A percentile compares a stretch with the other conserved stretches of the same genome.
phyloP scores from a whole-genome alignment of 495 filamentous ascomycete species.

The Penicillium verhagenii region DNA sequence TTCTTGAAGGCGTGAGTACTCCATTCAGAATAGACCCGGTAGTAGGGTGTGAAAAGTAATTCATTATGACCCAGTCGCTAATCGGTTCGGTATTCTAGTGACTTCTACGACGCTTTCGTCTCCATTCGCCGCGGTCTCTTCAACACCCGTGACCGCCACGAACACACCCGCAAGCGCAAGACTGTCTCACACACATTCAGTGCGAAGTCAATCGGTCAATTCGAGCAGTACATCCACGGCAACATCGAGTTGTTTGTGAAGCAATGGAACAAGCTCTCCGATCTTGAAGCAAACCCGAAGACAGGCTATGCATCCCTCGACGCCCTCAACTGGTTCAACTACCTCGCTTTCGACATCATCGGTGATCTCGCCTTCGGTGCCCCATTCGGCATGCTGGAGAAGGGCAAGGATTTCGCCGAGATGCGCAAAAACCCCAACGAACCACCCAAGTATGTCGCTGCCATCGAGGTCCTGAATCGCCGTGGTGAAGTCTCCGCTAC shows the following conservation, averaged over 20 bases:
- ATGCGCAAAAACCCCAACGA: constrained; percentile 49
- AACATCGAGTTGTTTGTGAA: constrained; percentile 74
- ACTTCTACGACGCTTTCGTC: constrained; percentile 91
- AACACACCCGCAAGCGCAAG: constrained; percentile 90
- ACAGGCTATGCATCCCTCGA: constrained; percentile 63
- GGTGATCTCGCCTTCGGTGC: constrained; percentile 59
- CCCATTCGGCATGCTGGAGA: constrained; percentile 54
- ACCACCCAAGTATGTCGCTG: constrained; percentile 47
- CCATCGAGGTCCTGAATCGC: constrained; percentile 55
- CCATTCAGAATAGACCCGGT: too few species aligned
- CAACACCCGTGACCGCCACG: constrained; percentile 80
- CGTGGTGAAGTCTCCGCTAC: constrained; percentile 54
- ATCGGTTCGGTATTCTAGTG: too few species aligned
- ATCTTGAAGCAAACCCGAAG: constrained; percentile 42
- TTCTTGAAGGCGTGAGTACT: constrained; percentile 67
- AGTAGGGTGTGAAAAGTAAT: too few species aligned
- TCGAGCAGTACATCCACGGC: constrained; percentile 83
- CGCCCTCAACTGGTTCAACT: constrained; percentile 91
- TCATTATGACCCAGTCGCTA: too few species aligned
- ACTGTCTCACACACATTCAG: constrained; percentile 85
- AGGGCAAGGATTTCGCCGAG: constrained; percentile 58
- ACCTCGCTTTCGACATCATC: constrained; percentile 90
- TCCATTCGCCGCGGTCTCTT: constrained; percentile 83
- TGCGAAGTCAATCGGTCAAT: constrained; percentile 75
- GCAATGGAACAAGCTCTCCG: constrained; percentile 64